phyloP scores from a whole-genome alignment of 768 basidiomycete species.

The Hygrocybe coccinea region DNA sequence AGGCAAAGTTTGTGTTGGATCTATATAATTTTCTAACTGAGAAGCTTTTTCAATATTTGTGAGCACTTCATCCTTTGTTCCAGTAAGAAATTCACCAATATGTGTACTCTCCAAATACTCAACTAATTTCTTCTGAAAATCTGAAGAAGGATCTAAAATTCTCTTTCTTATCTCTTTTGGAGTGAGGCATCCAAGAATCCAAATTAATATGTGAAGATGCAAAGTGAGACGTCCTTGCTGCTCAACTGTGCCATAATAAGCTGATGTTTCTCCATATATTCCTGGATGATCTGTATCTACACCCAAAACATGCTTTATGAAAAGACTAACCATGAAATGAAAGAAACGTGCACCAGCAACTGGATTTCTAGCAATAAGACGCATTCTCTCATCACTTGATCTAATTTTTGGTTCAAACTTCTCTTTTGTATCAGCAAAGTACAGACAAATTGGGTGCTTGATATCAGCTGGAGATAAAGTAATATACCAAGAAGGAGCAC shows the following conservation, averaged over 20 bases:
- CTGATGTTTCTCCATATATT: conserved; percentile 27
- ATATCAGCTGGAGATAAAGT: too few species aligned
- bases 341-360: conserved; percentile 26
- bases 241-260: conserved; percentile 33
- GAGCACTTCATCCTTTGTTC: conserved; percentile 15
- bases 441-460: conserved; percentile 22
- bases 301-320: conserved; percentile 25
- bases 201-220: conserved; percentile 37
- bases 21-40: conserved; percentile 1
- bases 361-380: conserved; percentile 14
- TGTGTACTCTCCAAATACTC: conserved; percentile 29
- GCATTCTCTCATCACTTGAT: conserved; percentile 13
- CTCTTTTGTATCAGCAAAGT: conserved; percentile 21
- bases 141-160: conserved; percentile 16
- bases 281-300: conserved; percentile 15
- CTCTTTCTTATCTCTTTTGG: conserved; percentile 32
- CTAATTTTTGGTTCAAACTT: conserved; percentile 15
- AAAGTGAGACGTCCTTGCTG: conserved; percentile 34
- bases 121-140: conserved; percentile 24
- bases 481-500: conserved; percentile 24
- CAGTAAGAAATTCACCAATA: conserved; percentile 29
- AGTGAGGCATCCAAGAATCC: conserved; percentile 26
- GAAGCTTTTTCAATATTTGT: background rate
- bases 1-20: conserved; percentile 24
- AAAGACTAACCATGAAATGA: conserved; percentile 18